Base-by-base conservation (phyloP, 2,329 filamentous ascomycete species). In the Talaromyces sp. region DNA sequence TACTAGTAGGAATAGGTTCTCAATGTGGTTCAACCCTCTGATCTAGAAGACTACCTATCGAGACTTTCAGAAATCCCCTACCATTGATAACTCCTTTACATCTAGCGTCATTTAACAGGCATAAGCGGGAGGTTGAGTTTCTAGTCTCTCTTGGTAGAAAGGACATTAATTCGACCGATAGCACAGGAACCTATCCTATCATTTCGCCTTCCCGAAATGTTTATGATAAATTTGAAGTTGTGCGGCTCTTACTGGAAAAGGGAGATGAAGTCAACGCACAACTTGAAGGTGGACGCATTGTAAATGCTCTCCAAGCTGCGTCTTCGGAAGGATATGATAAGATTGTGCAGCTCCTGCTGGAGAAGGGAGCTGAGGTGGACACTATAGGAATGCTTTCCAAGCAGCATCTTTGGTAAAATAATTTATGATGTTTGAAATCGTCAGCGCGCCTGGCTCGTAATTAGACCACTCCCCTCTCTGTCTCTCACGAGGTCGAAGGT, bases 21-120 rank as follows among this genome's bases (percentile, higher is more conserved):
- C 10, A 52, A 9, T 59, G 54, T 13, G 35, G 35, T 37, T 37
- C n/a, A n/a, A n/a, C 16, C 35, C 35, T 19, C 17, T 37, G 3
- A 17, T 37, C 19, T 37, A n/a, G 35, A 37, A 9, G 35, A 17
- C 7, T 16, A 19, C 19, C 16, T 6, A 16, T n/a, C n/a, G n/a
- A 19, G 35, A 16, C 24, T 27, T n/a, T n/a, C n/a, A n/a, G 24
- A 9, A 27, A 4, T 5, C 16, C 35, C 19, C 14, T 10, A 6
- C 35, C 35, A 16, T 17, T n/a, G 10, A 37, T 37, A n/a, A 37
- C 35, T 37, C 11, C 35, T 17, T 19, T 37, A 19, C 35, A 37
- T 37, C 35, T 37, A 5, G 35, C 35, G 10, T 16, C 35, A 37
- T 37, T 37, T 19, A 37, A 37, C 16, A n/a, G 35, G 14, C 35